Percentiles rank a stretch among this genome's conserved stretches.
Conservation (phyloP, 2,329 filamentous ascomycete genomes). For the Talaromyces amestolkiae region DNA sequence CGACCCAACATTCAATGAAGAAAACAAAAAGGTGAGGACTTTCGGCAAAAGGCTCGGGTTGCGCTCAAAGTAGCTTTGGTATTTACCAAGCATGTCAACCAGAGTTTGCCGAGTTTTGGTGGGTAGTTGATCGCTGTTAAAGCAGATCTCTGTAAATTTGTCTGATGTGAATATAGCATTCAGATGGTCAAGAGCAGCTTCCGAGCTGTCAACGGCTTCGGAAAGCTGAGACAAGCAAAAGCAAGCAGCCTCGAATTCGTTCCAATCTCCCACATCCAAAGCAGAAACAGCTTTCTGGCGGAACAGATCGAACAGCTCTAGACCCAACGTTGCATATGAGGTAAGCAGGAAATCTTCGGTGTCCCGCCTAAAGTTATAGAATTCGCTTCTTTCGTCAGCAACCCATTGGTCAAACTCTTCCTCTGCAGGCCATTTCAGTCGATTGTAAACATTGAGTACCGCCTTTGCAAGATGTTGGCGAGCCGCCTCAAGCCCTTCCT, state of each 20-base stretch:
- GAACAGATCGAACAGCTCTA: conserved; percentile 42
- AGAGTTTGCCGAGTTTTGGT: conserved; percentile 43
- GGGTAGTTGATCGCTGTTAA: conserved; percentile 27
- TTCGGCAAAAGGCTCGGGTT: conserved; percentile 40
- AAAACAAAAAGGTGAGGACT: conserved; percentile 46
- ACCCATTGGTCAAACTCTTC: conserved; percentile 39
- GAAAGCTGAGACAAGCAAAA: conserved; percentile 46
- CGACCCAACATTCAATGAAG: conserved; percentile 41
- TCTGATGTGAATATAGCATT: conserved; percentile 42
- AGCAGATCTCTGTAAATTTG: conserved; percentile 35
- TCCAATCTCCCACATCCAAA: conserved; percentile 39
- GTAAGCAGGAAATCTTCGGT: conserved; percentile 47
- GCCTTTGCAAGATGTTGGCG: conserved; percentile 41
- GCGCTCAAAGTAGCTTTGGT: conserved; percentile 45
- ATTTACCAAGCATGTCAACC: conserved; percentile 44
- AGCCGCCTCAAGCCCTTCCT: conserved; percentile 29
- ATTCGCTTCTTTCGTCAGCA: conserved; percentile 44
- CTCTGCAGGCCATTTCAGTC: conserved; percentile 40
- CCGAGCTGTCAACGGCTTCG: conserved; percentile 46
- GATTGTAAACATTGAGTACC: conserved; percentile 42
- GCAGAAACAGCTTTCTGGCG: conserved; percentile 37
- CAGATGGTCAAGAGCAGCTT: conserved; percentile 41
- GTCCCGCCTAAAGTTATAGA: conserved; percentile 44
- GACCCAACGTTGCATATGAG: conserved; percentile 43
- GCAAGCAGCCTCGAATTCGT: conserved; percentile 44